Evolutionary conservation across 2,329 filamentous ascomycete species (phyloP), one percentile per base, ranked within the genome.

Genomic region (Penicillium frequentans): DNA sequence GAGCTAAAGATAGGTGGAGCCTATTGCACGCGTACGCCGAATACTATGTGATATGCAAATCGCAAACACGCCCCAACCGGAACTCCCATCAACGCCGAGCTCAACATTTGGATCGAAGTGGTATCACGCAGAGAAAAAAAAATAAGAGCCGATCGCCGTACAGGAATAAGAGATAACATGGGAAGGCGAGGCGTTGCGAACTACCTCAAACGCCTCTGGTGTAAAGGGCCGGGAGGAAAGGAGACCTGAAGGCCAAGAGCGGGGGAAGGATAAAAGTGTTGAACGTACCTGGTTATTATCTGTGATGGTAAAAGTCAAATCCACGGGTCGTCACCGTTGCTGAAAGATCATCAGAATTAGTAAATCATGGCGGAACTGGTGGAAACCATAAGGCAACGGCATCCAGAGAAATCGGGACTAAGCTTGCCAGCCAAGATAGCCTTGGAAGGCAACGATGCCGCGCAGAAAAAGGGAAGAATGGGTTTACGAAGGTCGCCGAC

Each of bases 401-500:
- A 48, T 37, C 47, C 47, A 35, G 29, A 39, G 9, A 33, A 42
- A 39, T 49, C 31, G 16, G 48, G 23, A 42, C 33, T 50, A 50
- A 24, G 21, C 11, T 27, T 24, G 21, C 24, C 21, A 42, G 13
- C 48, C 23, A 27, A 35, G 21, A 27, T 5, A 39, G 26, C 21
- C 44, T 47, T 47, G 16, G 33, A 21, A 29, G 23, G 14, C 21
- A 19, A 39, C 16, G 35, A 35, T 6, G 24, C 19, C 39, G 53
- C 19, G 27, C 37, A 31, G 33, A 51, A 59, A 55, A 45, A 54
- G 57, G 33, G 43, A n/a, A 45, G 44, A 35, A 27, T 19, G 49
- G 49, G 48, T 62, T 71, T 62, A 72, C 71, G 74, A 77, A 64
- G 77, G 77, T 56, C 82, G 81, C 68, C 77, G 79, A 65, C 82